Evolutionary conservation across 768 basidiomycete genomes (phyloP), one percentile per base, ranked within the genome.

Genomic region (Leucosporidium creatinivorum): DNA sequence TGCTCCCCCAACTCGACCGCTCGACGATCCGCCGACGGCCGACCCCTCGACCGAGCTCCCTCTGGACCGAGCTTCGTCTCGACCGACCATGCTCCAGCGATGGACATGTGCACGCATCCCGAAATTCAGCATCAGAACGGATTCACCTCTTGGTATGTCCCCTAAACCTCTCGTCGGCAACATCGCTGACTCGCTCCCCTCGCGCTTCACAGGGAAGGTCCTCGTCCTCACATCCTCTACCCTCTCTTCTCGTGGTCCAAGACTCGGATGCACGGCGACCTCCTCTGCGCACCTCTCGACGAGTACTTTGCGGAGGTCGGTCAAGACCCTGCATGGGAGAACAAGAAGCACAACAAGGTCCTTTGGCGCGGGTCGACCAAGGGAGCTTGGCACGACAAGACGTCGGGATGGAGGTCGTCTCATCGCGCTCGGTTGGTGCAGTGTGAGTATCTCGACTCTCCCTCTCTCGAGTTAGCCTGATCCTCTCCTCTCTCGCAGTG

Each of bases 351-450:
- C 75, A 84, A 84, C 75, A 83, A 69, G 55, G 76, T 97, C 51
- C 94, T 93, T 77, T 99, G 94, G 91, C 81, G 96, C 56, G 96
- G 96, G 23, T 89, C 91, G 3, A 94, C 91, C 0, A 98, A 94
- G 0, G 96, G 96, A 65, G 94, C 85, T 21, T 79, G 70, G 64
- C 81, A 82, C 58, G 75, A 78, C 21, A 61, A 74, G 0, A 67
- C 72, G 0, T 79, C 81, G 7, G 77, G 77, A 13, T 87, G 86
- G 87, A 60, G 76, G 63, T 73, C 79, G 18, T 79, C 81, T 1
- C 87, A 87, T 51, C 74, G 72, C 0, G 75, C 48, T 17, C 60
- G 81, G 25, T 76, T 87, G n/a, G 58, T 59, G 9, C 58, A 26
- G 7, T 21, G 58, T 59, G 25, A 26, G 2, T 80, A n/a, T n/a